A percentile compares a stretch with the other conserved stretches of the same genome.
phyloP scores from a whole-genome alignment of 352 stramenopile species.

The Phytophthora meadii region DNA sequence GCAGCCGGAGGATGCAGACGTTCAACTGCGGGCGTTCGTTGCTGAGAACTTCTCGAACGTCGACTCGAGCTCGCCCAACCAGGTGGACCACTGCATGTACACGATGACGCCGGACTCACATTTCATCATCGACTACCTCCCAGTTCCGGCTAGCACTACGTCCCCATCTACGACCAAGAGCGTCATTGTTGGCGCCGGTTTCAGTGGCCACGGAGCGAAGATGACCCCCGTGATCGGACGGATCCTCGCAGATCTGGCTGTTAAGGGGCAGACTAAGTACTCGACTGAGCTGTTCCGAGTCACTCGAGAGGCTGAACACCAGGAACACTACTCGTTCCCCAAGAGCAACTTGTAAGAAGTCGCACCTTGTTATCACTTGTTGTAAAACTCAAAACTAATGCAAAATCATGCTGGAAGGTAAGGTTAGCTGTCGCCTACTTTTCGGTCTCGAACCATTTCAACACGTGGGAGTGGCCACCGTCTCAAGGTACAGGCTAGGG shows the following conservation, averaged over 20 bases:
- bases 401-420: not conserved
- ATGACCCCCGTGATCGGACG: conserved; percentile 86
- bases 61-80: conserved; percentile 44
- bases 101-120: conserved; percentile 81
- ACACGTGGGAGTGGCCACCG: conserved; percentile 9
- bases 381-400: conserved; percentile 5
- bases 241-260: conserved; percentile 75
- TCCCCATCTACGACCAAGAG: conserved; percentile 30
- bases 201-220: conserved; percentile 88
- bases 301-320: conserved; percentile 2
- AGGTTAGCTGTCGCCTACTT: not conserved
- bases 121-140: conserved; percentile 77
- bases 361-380: not conserved
- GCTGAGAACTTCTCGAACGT: conserved; percentile 57
- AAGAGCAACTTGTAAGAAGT: conserved; percentile 1
- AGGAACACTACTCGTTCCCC: conserved; percentile 16
- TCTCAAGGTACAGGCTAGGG: conserved; percentile 15
- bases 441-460: not conserved
- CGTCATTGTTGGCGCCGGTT: conserved; percentile 75
- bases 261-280: conserved; percentile 52
- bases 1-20: conserved; percentile 36
- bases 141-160: not conserved
- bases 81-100: conserved; percentile 83
- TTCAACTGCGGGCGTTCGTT: conserved; percentile 46
- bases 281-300: conserved; percentile 54